These are phyloP conservation scores for Pinus taeda DNA, from an alignment of 75 land plant species.

Conservation along the genomic window DNA sequence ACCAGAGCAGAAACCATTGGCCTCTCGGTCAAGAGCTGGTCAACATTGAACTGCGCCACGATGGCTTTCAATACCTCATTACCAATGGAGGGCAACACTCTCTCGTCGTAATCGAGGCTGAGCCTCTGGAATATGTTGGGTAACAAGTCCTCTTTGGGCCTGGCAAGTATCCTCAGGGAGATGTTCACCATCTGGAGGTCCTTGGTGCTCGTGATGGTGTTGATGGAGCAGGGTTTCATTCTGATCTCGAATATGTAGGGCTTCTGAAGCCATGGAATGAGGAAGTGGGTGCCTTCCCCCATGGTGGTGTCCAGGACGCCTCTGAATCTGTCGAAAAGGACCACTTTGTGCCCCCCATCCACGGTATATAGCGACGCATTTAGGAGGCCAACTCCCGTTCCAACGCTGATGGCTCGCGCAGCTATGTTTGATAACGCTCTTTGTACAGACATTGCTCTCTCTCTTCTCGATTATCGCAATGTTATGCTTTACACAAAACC, in stretches of 20 bases:
- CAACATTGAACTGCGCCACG: slow-evolving; percentile 93
- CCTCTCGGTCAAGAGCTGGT: slow-evolving; percentile 85
- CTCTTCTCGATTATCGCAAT: no score
- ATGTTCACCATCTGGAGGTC: slow-evolving; percentile 97
- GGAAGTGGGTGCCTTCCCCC: slow-evolving; percentile 89
- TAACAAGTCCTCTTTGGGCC: slow-evolving; percentile 56
- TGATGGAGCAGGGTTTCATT: slow-evolving; percentile 73
- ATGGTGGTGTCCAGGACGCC: slow-evolving; percentile 70
- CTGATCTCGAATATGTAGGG: slow-evolving; percentile 91
- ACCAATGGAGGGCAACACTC: slow-evolving; percentile 83
- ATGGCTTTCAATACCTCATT: slow-evolving; percentile 91
- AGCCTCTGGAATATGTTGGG: slow-evolving; percentile 75
- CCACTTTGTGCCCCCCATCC: slow-evolving; percentile 91
- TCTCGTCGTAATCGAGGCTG: slow-evolving; percentile 83
- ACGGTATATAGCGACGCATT: slow-evolving; percentile 83
- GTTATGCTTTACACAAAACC: no score
- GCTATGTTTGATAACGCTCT: slow-evolving; percentile 16
- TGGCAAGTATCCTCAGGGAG: slow-evolving; percentile 69
- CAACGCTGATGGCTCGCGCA: slow-evolving; percentile 59
- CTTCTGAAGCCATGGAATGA: slow-evolving; percentile 79
- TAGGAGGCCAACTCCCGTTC: slow-evolving; percentile 45
- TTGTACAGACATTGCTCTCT: slow-evolving; percentile 13
- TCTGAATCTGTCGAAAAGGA: slow-evolving; percentile 86
- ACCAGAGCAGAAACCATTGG: slow-evolving; percentile 83
- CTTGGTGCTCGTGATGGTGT: slow-evolving; percentile 91